phyloP scores from a whole-genome alignment of 768 basidiomycete genomes.

The Hygrophorus russula region DNA sequence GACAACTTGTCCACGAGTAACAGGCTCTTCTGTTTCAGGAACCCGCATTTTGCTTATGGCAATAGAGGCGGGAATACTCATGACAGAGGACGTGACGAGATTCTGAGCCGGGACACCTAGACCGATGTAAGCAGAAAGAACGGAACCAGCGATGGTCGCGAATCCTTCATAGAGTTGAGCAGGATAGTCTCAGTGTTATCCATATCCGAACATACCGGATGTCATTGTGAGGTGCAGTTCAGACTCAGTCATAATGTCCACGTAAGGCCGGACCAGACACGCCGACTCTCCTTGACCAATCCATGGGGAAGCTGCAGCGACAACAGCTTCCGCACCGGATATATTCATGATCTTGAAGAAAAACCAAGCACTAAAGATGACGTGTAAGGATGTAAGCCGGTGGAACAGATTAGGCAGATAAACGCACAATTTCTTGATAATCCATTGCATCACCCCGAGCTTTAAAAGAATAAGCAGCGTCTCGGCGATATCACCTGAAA shows the following conservation, averaged over 20 bases:
- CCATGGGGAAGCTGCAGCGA: slow-evolving; percentile 89
- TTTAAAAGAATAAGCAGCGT: neutral
- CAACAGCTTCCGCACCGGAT: slow-evolving; percentile 91
- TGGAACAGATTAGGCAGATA: neutral
- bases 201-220: neutral
- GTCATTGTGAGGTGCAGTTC: slow-evolving; percentile 43
- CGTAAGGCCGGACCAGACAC: slow-evolving; percentile 75
- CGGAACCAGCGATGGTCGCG: slow-evolving; percentile 88
- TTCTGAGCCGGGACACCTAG: slow-evolving; percentile 73
- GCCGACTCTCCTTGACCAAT: slow-evolving; percentile 85
- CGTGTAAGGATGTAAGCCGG: neutral
- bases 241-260: slow-evolving; percentile 75
- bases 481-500: neutral
- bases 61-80: slow-evolving; percentile 93
- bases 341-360: slow-evolving; percentile 89
- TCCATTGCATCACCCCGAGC: slow-evolving; percentile 84
- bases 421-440: slow-evolving; percentile 71
- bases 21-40: slow-evolving; percentile 77
- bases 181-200: neutral
- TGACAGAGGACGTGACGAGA: slow-evolving; percentile 80
- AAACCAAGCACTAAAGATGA: slow-evolving; percentile 61
- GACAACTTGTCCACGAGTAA: slow-evolving; percentile 72
- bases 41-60: slow-evolving; percentile 82
- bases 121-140: slow-evolving; percentile 73
- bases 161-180: slow-evolving; percentile 47